Evolutionary conservation across 192 early-diverging fungal species (phyloP).

Genomic region (Globomyces pollinis-pini): DNA sequence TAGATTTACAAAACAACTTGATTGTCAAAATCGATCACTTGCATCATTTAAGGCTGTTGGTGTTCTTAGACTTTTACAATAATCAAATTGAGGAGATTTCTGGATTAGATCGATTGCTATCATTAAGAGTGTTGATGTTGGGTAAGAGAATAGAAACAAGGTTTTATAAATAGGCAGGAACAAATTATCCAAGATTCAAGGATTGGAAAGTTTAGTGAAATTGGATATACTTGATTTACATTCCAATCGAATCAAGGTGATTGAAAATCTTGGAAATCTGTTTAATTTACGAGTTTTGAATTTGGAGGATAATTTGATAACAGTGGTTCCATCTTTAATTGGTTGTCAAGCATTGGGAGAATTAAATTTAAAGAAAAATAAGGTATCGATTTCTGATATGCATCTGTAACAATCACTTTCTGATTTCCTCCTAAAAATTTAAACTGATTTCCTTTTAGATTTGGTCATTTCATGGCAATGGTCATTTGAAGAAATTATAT

Average conservation of each 20-base stretch:
- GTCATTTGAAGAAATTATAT: constrained; percentile 14
- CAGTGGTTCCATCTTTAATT: constrained; percentile 14
- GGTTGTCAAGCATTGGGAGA: constrained; percentile 23
- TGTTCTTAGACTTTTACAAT: constrained; percentile 50
- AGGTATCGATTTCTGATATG: too few species aligned
- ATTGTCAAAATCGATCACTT: constrained; percentile 37
- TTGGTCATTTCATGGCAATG: constrained; percentile 12
- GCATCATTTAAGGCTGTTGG: constrained; percentile 30
- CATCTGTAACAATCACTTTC: neutral
- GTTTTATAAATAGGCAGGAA: too few species aligned
- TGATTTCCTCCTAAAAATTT: neutral
- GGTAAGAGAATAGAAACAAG: too few species aligned
- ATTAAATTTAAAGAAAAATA: constrained; percentile 40
- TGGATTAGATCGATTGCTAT: constrained; percentile 25
- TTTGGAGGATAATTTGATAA: constrained; percentile 43
- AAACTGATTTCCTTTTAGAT: constrained; percentile 5
- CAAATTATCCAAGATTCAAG: constrained; percentile 30
- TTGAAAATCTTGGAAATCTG: constrained; percentile 37
- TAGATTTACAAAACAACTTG: constrained; percentile 46
- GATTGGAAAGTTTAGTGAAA: constrained; percentile 21
- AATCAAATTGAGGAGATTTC: constrained; percentile 35
- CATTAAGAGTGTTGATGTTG: constrained; percentile 46
- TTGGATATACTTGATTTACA: constrained; percentile 50
- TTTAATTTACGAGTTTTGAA: constrained; percentile 37
- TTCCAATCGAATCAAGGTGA: constrained; percentile 32